These are phyloP conservation scores for Kwoniella pini DNA, from an alignment of 768 basidiomycete species.

Conservation along the genomic window DNA sequence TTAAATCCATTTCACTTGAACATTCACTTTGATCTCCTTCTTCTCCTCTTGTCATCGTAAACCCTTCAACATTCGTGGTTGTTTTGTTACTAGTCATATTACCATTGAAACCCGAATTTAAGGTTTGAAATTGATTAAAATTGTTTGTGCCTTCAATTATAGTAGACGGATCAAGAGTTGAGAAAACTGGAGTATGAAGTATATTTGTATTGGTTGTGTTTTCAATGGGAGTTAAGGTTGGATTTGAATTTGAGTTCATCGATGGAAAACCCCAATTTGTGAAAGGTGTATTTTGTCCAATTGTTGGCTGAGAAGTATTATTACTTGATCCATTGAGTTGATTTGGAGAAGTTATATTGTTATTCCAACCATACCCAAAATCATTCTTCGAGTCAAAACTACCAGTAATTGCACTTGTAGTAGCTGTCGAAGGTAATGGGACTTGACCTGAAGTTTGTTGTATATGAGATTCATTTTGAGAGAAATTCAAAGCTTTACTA, in stretches of 20 bases:
- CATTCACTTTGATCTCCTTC: background rate
- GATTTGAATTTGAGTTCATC: background rate
- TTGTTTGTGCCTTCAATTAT: background rate
- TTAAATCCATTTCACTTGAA: constrained; percentile 7
- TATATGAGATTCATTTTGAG: background rate
- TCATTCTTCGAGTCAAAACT: background rate
- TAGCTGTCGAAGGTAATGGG: background rate
- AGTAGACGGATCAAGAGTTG: background rate
- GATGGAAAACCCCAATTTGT: background rate
- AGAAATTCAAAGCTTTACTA: constrained; percentile 3
- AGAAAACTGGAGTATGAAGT: background rate
- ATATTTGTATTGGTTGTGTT: background rate
- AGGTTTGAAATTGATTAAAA: background rate
- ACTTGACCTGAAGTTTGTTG: constrained; percentile 4
- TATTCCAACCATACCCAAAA: background rate
- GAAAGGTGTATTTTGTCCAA: background rate
- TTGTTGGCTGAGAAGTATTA: background rate
- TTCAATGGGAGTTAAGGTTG: too few species aligned
- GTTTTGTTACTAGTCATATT: background rate
- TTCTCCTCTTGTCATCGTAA: background rate
- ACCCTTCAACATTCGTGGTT: background rate
- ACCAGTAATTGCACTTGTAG: background rate
- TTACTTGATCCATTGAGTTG: background rate
- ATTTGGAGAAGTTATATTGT: background rate
- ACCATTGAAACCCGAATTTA: constrained; percentile 1